Evolutionary conservation across 768 basidiomycete genomes (phyloP).

Genomic region (Plicaturopsis crispa): DNA sequence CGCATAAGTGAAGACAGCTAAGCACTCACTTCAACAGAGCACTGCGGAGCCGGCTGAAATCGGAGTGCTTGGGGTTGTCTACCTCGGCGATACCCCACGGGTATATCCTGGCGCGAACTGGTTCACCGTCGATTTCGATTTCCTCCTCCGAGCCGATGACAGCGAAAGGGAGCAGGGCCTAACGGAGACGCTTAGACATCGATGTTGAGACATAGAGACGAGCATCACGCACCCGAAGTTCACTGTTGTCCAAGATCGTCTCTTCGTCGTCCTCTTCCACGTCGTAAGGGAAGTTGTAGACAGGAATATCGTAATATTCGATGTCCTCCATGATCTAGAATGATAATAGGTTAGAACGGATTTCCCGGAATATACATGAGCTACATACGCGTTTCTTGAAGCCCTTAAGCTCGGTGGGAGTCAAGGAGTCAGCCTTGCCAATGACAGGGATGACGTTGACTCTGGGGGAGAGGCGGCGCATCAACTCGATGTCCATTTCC

Average conservation of each 20-base stretch:
- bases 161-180: constrained; percentile 93
- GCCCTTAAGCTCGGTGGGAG: constrained; percentile 83
- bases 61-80: constrained; percentile 99
- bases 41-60: constrained; percentile 88
- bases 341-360: constrained; percentile 7
- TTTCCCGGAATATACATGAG: neutral
- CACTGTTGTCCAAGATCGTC: constrained; percentile 95
- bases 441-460: constrained; percentile 99
- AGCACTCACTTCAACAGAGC: constrained; percentile 76
- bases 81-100: constrained; percentile 99
- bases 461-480: constrained; percentile 95
- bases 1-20: neutral
- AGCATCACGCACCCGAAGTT: constrained; percentile 65
- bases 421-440: constrained; percentile 94
- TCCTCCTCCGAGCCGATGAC: constrained; percentile 98
- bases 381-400: constrained; percentile 87
- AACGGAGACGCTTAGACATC: constrained; percentile 4
- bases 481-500: constrained; percentile 99
- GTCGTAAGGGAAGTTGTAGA: constrained; percentile 99
- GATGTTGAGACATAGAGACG: constrained; percentile 5
- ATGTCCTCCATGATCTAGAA: constrained; percentile 97
- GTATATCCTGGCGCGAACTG: constrained; percentile 89
- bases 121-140: constrained; percentile 86
- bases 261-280: constrained; percentile 99
- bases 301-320: constrained; percentile 94